Evolutionary conservation across 192 early-diverging fungal genomes (phyloP), one percentile per base, ranked within the genome.

Genomic region (Coemansia sp.): DNA sequence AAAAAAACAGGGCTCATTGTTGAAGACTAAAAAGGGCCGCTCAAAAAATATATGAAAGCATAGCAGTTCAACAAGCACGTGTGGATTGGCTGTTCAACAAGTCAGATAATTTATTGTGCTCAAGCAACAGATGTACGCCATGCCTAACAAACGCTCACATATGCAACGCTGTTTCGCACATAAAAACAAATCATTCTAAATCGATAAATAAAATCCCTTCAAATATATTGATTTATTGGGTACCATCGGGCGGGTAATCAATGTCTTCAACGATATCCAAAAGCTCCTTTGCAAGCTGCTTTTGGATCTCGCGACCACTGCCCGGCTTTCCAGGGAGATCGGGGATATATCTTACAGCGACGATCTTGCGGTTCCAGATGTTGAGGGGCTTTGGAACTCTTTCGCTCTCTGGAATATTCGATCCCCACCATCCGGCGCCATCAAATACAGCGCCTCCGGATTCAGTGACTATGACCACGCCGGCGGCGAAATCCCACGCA

Each of bases 401-500:
- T 3, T 81, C 78, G 30, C 34, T 6, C 35, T 56, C 34, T 5
- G 70, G 61, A 7, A 67, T 20, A 23, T 54, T 28, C 1, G 62
- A 52, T 30, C 71, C 68, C 66, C 69, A 72, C 74, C 73, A 72
- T 3, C 78, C 78, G n/a, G 69, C 60, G 30, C 85, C 88, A 28
- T 84, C 83, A 22, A 91, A 81, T 16, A 93, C 85, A 2, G 87
- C 59, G 18, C 96, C 93, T 16, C 96, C 94, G 7, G 94, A 78
- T 68, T 98, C 95, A 16, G 74, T 68, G 6, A 96, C 72, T 68
- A 98, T 90, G 16, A 92, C 83, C 4, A 86, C 81, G n/a, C 85
- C 93, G 18, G 94, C 96, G 20, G 89, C 87, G 34, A 97, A 89
- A 71, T 98, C 96, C 93, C 94, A 93, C 49, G 61, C 55, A 46